Base-by-base conservation (phyloP, 371 early-diverging fungal genomes). In the Cokeromyces recurvatus region DNA sequence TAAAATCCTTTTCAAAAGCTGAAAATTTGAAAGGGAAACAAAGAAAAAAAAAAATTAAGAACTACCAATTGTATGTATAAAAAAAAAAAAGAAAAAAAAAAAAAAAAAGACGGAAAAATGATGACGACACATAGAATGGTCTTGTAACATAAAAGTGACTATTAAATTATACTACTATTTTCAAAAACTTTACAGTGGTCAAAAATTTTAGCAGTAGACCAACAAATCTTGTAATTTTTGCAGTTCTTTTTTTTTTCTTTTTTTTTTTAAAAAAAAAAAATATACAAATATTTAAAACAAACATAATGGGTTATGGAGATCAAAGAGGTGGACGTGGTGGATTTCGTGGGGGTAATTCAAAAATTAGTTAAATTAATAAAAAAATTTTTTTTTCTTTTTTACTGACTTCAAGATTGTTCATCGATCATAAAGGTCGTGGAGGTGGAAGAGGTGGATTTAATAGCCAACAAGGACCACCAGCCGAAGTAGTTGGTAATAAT, bases 381-480 rank as follows among this genome's bases (percentile, higher is more conserved):
- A 39, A 15, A 22, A 35, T 27, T n/a, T n/a, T n/a, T n/a, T n/a
- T n/a, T n/a, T n/a, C n/a, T n/a, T n/a, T n/a, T n/a, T n/a, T n/a
- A n/a, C n/a, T n/a, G n/a, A n/a, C n/a, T n/a, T n/a, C n/a, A n/a
- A n/a, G 19, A 45, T 20, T n/a, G 14, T 11, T 24, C 2, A 39
- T 12, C 24, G 24, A 5, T 37, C 15, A 38, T 38, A 34, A 62
- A 64, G 76, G 80, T 36, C 72, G 72, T 55, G 65, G 85, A 27
- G 81, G 85, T 17, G 80, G 86, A 41, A 78, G 87, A 35, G 84
- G 86, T 51, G 82, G 86, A 16, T 74, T 80, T 24, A 76, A 84
- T 43, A 84, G 81, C 36, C 73, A 72, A 40, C 77, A 77, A 59
- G 90, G 89, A 17, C 91, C 89, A 38, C 89, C 91, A 37, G 87